Conservation (phyloP, 2,329 filamentous ascomycete genomes). For the Teratosphaeria epicoccoides region DNA sequence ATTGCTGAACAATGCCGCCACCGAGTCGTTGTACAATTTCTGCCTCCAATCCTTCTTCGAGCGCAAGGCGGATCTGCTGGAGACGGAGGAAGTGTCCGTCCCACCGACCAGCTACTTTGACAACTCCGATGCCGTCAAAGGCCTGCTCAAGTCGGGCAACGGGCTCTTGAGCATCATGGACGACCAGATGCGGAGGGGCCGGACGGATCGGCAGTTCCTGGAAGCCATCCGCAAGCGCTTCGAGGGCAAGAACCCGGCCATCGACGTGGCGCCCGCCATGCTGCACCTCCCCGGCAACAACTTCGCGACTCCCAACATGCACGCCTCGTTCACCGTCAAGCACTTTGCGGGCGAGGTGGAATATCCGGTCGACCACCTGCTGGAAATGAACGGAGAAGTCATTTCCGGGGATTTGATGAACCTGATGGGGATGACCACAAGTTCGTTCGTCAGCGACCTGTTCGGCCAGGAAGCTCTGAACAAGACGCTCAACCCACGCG, state of each 20-base stretch:
- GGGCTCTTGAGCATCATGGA: constrained; percentile 89
- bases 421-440: constrained; percentile 78
- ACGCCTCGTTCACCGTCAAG: constrained; percentile 76
- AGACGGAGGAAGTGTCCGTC: constrained; percentile 85
- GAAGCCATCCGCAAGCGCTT: constrained; percentile 89
- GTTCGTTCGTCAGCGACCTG: constrained; percentile 75
- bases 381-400: constrained; percentile 93
- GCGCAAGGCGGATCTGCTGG: constrained; percentile 81
- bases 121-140: constrained; percentile 88
- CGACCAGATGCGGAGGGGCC: constrained; percentile 83
- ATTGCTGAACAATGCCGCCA: constrained; percentile 86
- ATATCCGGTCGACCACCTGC: constrained; percentile 72
- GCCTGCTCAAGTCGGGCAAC: constrained; percentile 83
- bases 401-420: constrained; percentile 95
- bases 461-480: constrained; percentile 95
- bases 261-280: constrained; percentile 59
- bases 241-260: constrained; percentile 85
- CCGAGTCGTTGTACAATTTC: constrained; percentile 84
- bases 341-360: constrained; percentile 97
- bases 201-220: constrained; percentile 78
- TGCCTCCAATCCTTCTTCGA: constrained; percentile 95
- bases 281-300: constrained; percentile 77
- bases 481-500: constrained; percentile 85
- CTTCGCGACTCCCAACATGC: constrained; percentile 71
- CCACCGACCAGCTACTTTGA: constrained; percentile 94